Conservation (phyloP, 202 grass and related monocot species). For the Saccharum hybrid region DNA sequence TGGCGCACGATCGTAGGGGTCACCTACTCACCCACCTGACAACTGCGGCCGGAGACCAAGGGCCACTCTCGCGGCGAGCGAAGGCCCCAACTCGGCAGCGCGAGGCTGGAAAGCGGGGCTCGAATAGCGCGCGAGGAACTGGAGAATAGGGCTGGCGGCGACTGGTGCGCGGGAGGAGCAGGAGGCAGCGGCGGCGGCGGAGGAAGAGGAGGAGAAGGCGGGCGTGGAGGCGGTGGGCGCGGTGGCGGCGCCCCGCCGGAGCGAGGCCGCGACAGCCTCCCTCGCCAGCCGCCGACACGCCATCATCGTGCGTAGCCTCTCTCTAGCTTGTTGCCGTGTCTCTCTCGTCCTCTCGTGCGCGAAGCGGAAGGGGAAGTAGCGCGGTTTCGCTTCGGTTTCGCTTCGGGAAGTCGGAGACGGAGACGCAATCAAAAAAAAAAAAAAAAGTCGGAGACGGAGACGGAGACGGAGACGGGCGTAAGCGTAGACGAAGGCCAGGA, state of each 20-base stretch:
- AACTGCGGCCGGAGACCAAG: constrained; percentile 21
- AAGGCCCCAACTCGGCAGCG: constrained; percentile 16
- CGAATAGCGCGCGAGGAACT: constrained; percentile 17
- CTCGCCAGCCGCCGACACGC: constrained; percentile 42
- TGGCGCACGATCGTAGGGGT: background rate
- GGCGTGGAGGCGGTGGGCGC: background rate
- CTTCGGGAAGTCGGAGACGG: background rate
- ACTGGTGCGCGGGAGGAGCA: background rate
- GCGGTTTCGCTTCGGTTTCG: background rate
- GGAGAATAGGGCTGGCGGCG: constrained; percentile 17
- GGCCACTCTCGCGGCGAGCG: constrained; percentile 6
- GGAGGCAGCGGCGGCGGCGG: background rate
- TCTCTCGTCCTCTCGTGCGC: background rate
- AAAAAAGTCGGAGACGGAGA: no score
- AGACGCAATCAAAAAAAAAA: no score
- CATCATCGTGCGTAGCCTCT: constrained; percentile 21
- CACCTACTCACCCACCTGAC: constrained; percentile 41
- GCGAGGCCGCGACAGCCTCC: constrained; percentile 5
- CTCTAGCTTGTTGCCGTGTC: background rate
- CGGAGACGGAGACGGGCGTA: background rate
- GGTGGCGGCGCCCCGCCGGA: background rate
- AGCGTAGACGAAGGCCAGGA: background rate
- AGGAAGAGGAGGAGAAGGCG: constrained; percentile 15
- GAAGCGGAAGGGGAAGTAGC: background rate
- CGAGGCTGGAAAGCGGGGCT: constrained; percentile 22